Percentiles rank a stretch among this genome's conserved stretches.
Conservation (phyloP, 2,329 filamentous ascomycete species). For the Cercospora sp. region DNA sequence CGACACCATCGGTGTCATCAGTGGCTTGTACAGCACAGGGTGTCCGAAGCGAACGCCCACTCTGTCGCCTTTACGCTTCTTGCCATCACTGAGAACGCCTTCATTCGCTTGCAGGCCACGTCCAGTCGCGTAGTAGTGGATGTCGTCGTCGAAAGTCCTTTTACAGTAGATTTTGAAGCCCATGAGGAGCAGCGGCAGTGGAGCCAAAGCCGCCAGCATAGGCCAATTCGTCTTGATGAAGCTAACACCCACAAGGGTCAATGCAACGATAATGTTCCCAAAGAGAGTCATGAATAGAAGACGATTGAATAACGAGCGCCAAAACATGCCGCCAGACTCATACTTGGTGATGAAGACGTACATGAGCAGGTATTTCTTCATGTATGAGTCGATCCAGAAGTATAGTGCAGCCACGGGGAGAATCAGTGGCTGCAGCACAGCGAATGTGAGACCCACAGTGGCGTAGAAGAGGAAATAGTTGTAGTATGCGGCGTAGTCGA, state of each 20-base stretch:
- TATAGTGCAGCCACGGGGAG: conserved; percentile 85
- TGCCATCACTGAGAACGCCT: conserved; percentile 41
- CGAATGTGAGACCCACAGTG: conserved; percentile 83
- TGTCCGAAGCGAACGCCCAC: conserved; percentile 81
- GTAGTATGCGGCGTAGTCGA: conserved; percentile 96
- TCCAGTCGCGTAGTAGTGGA: conserved; percentile 75
- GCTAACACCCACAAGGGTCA: conserved; percentile 65
- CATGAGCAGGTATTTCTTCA: conserved; percentile 93
- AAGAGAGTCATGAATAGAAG: conserved; percentile 79
- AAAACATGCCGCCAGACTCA: conserved; percentile 90
- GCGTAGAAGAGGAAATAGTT: conserved; percentile 97
- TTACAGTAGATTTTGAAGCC: conserved; percentile 86
- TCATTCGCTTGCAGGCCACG: conserved; percentile 51
- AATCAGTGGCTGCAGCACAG: conserved; percentile 81
- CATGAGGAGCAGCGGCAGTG: conserved; percentile 75
- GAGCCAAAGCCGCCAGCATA: conserved; percentile 66
- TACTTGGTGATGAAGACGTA: conserved; percentile 95
- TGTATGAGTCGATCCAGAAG: conserved; percentile 79
- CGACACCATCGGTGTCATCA: conserved; percentile 94
- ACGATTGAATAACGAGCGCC: conserved; percentile 91
- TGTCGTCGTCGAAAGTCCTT: conserved; percentile 71
- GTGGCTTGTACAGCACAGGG: conserved; percentile 81
- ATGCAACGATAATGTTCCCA: conserved; percentile 73
- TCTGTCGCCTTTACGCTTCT: conserved; percentile 59
- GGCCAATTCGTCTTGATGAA: conserved; percentile 43